These are phyloP conservation scores for Neopestalotiopsis sp. DNA, from an alignment of 2,329 filamentous ascomycete species.

Conservation along the genomic window DNA sequence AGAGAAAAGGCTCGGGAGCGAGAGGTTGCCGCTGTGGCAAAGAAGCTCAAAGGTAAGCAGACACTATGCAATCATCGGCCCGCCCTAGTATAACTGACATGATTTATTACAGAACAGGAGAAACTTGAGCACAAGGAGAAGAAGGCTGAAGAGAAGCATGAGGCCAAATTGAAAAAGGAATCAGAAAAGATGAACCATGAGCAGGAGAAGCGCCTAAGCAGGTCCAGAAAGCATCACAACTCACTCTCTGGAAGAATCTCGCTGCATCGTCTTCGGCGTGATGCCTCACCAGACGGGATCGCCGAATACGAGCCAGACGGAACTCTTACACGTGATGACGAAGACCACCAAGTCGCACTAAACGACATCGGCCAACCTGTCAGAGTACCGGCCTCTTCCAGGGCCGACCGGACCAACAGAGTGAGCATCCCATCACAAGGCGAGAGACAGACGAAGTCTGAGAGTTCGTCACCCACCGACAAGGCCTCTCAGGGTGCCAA, in stretches of 20 bases:
- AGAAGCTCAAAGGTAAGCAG: slow-evolving; percentile 61
- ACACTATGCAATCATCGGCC: no score
- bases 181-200: slow-evolving; percentile 58
- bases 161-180: slow-evolving; percentile 45
- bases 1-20: slow-evolving; percentile 55
- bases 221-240: slow-evolving; percentile 59
- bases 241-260: slow-evolving; percentile 37
- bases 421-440: slow-evolving; percentile 19
- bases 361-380: slow-evolving; percentile 33
- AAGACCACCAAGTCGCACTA: slow-evolving; percentile 23
- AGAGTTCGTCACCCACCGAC: slow-evolving; percentile 24
- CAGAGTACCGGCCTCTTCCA: slow-evolving; percentile 20
- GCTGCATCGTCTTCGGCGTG: slow-evolving; percentile 17
- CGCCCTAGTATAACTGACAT: background rate
- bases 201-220: slow-evolving; percentile 56
- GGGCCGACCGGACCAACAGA: background rate
- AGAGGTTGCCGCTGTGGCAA: slow-evolving; percentile 59
- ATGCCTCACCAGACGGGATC: slow-evolving; percentile 28
- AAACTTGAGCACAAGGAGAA: slow-evolving; percentile 51
- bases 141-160: slow-evolving; percentile 56
- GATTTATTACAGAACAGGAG: slow-evolving; percentile 46
- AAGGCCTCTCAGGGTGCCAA: slow-evolving; percentile 26
- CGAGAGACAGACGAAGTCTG: slow-evolving; percentile 23
- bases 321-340: slow-evolving; percentile 25
- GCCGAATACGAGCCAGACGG: slow-evolving; percentile 7